Evolutionary conservation across 116 monocot species (phyloP).

Genomic region (Phalaenopsis hybrid): DNA sequence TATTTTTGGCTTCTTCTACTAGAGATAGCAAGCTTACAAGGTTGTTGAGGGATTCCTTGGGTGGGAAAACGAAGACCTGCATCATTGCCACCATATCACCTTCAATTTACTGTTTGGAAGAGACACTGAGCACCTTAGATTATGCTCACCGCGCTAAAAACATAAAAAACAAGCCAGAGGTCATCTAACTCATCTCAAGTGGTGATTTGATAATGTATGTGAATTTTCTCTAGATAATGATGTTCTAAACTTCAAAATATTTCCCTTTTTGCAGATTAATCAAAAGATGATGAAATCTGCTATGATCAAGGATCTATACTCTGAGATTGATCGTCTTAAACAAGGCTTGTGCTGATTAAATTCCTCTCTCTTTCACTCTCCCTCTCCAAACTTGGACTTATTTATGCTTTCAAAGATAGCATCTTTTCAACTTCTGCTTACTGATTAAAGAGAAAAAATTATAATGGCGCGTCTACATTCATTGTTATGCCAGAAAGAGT

Average conservation of each 20-base stretch:
- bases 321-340: constrained; percentile 56
- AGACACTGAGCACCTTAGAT: constrained; percentile 67
- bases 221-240: neutral
- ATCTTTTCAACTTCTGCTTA: neutral
- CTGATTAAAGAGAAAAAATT: neutral
- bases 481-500: neutral
- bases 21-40: constrained; percentile 79
- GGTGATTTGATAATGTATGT: constrained; percentile 8
- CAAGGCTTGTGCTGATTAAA: constrained; percentile 21
- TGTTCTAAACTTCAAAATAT: neutral
- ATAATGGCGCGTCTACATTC: neutral
- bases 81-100: constrained; percentile 66
- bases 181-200: constrained; percentile 12
- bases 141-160: constrained; percentile 74
- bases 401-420: neutral
- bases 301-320: constrained; percentile 64
- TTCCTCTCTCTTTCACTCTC: neutral
- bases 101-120: constrained; percentile 60
- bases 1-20: constrained; percentile 10
- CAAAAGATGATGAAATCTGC: constrained; percentile 80
- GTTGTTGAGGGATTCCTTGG: constrained; percentile 62
- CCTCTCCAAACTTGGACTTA: neutral
- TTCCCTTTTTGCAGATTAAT: constrained; percentile 38
- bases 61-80: constrained; percentile 70
- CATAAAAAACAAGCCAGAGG: constrained; percentile 72